These are phyloP conservation scores for Penicillium verrucosum DNA, from an alignment of 2,329 filamentous ascomycete genomes.

Conservation along the genomic window DNA sequence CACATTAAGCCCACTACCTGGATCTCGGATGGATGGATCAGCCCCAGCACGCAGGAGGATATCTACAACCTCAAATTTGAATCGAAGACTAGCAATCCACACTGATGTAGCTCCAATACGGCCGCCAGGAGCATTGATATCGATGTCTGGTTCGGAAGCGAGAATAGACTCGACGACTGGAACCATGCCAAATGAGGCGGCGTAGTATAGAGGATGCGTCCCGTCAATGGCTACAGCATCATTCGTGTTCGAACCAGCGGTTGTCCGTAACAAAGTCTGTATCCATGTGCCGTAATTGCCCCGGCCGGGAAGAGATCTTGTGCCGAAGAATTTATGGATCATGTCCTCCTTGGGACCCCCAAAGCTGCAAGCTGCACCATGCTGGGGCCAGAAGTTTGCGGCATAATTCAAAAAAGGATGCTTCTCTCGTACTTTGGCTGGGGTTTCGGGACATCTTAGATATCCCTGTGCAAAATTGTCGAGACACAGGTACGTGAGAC, in stretches of 20 bases:
- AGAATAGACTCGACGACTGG: conserved; percentile 17
- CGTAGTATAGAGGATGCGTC: conserved; percentile 22
- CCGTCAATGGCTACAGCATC: conserved; percentile 5
- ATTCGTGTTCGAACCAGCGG: background rate
- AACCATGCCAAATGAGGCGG: conserved; percentile 19
- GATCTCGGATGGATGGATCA: conserved; percentile 18
- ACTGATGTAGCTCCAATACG: conserved; percentile 17
- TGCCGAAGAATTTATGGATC: conserved; percentile 16
- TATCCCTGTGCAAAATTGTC: conserved; percentile 20
- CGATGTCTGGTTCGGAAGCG: conserved; percentile 12
- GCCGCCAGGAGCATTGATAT: conserved; percentile 20
- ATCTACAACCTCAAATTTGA: conserved; percentile 15
- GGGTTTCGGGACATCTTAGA: background rate
- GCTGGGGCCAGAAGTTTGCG: conserved; percentile 15
- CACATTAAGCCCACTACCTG: conserved; percentile 8
- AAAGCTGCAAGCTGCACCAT: conserved; percentile 8
- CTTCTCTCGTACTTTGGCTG: background rate
- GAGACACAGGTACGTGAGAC: conserved; percentile 17
- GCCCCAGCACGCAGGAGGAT: conserved; percentile 20
- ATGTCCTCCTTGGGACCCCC: background rate
- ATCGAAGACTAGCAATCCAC: conserved; percentile 15
- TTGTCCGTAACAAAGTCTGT: conserved; percentile 8
- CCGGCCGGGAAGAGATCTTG: conserved; percentile 8
- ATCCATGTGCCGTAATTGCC: conserved; percentile 22
- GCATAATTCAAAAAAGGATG: conserved; percentile 17